phyloP scores from a whole-genome alignment of 305 asterid species.

The Solanum aculeatissimum region DNA sequence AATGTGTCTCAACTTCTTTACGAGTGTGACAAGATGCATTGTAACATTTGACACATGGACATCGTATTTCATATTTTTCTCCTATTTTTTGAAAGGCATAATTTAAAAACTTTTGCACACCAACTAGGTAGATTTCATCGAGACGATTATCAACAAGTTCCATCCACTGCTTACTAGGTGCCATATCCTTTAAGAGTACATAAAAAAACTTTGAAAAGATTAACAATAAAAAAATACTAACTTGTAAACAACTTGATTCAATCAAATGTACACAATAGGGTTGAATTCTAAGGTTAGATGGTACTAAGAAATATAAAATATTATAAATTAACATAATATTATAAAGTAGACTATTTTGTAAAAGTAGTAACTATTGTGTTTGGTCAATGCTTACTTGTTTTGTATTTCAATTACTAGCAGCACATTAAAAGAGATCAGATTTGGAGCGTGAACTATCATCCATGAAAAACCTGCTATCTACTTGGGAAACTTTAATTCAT shows the following conservation, averaged over 20 bases:
- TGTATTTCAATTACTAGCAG: constrained; percentile 29
- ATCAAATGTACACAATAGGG: not conserved
- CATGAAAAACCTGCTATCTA: constrained; percentile 92
- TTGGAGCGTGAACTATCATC: constrained; percentile 98
- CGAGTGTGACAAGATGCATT: too few species aligned
- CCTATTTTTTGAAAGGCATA: not conserved
- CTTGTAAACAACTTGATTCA: not conserved
- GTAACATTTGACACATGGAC: not conserved
- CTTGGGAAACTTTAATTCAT: constrained; percentile 89
- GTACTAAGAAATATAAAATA: not conserved
- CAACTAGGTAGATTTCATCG: not conserved
- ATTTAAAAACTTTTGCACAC: not conserved
- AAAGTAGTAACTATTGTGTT: too few species aligned
- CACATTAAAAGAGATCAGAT: constrained; percentile 96
- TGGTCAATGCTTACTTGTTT: not conserved
- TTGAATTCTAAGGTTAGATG: not conserved
- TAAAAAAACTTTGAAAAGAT: not conserved
- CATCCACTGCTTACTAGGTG: not conserved
- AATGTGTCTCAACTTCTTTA: too few species aligned
- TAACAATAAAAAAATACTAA: not conserved
- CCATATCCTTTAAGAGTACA: not conserved
- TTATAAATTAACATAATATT: too few species aligned
- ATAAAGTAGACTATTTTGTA: too few species aligned
- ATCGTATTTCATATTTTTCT: not conserved
- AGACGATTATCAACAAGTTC: not conserved